These are phyloP conservation scores for Avena sativa DNA, from an alignment of 176 grass and related monocot species.

Conservation along the genomic window DNA sequence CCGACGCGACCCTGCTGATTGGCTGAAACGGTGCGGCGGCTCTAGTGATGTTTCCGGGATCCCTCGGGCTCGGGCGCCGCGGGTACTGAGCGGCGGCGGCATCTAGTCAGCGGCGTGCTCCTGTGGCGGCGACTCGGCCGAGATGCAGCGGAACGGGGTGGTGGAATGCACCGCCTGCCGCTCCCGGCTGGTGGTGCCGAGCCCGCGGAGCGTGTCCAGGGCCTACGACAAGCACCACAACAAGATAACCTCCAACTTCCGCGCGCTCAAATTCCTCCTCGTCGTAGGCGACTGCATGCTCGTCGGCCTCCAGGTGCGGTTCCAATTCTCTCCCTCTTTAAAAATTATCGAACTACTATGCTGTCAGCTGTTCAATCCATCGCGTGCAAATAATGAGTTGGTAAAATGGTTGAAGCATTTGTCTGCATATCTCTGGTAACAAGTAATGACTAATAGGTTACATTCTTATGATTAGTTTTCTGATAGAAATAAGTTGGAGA, in stretches of 20 bases:
- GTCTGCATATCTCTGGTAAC: background rate
- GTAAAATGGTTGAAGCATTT: slow-evolving; percentile 18
- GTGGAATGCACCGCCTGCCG: slow-evolving; percentile 83
- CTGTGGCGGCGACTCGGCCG: background rate
- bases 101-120: slow-evolving; percentile 37
- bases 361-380: background rate
- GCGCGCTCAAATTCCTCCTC: slow-evolving; percentile 77
- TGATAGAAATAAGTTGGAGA: background rate
- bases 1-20: background rate
- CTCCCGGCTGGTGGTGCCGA: slow-evolving; percentile 75
- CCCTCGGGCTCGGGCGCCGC: slow-evolving; percentile 30
- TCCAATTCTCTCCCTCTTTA: background rate
- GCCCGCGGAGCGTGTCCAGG: slow-evolving; percentile 81
- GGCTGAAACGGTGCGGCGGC: slow-evolving; percentile 27
- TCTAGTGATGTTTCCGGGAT: slow-evolving; percentile 46
- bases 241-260: slow-evolving; percentile 81
- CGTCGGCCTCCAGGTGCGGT: slow-evolving; percentile 77
- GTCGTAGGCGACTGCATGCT: slow-evolving; percentile 89
- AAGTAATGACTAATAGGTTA: background rate
- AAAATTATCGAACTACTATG: background rate
- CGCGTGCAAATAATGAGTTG: background rate
- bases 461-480: slow-evolving; percentile 9
- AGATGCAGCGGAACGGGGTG: slow-evolving; percentile 85
- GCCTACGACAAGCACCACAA: slow-evolving; percentile 90
- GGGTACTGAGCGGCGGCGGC: slow-evolving; percentile 12